A percentile compares a stretch with the other conserved stretches of the same genome.
Conservation (phyloP, 1,139 yeast species). For the Taphrina sp. region DNA sequence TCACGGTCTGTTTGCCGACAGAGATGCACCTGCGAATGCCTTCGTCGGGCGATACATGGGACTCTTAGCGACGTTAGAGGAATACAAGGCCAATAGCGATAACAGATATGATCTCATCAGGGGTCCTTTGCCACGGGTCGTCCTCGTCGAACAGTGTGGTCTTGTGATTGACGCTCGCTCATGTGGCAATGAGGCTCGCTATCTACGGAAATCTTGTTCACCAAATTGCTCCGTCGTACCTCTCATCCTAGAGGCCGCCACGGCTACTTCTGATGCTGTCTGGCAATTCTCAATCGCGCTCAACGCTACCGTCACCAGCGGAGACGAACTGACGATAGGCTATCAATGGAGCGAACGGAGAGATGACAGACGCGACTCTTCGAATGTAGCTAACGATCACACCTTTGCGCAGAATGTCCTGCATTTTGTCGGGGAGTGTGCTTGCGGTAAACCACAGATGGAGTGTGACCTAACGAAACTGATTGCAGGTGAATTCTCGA, state of each 20-base stretch:
- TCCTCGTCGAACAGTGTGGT: constrained; percentile 54
- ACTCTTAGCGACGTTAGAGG: constrained; percentile 62
- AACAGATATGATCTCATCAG: constrained; percentile 85
- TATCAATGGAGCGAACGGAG: constrained; percentile 13
- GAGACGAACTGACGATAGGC: constrained; percentile 21
- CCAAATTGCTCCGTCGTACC: constrained; percentile 52
- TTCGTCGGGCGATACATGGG: constrained; percentile 69
- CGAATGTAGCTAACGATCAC: no score
- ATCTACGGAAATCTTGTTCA: constrained; percentile 68
- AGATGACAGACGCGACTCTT: background rate
- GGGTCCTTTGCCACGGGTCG: constrained; percentile 75
- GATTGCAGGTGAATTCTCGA: background rate
- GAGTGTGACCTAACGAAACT: constrained; percentile 6
- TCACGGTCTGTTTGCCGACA: constrained; percentile 50
- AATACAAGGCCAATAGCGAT: constrained; percentile 61
- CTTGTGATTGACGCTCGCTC: constrained; percentile 74
- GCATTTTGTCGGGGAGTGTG: constrained; percentile 14
- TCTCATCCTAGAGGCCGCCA: constrained; percentile 1
- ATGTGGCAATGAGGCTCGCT: constrained; percentile 73
- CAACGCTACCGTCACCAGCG: constrained; percentile 4
- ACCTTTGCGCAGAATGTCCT: background rate
- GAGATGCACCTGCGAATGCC: constrained; percentile 52
- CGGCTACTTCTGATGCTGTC: background rate
- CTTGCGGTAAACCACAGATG: constrained; percentile 3
- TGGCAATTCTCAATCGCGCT: constrained; percentile 7